Evolutionary conservation across 1,284 basidiomycete genomes (phyloP).

Genomic region (Ceratobasidium sp.): DNA sequence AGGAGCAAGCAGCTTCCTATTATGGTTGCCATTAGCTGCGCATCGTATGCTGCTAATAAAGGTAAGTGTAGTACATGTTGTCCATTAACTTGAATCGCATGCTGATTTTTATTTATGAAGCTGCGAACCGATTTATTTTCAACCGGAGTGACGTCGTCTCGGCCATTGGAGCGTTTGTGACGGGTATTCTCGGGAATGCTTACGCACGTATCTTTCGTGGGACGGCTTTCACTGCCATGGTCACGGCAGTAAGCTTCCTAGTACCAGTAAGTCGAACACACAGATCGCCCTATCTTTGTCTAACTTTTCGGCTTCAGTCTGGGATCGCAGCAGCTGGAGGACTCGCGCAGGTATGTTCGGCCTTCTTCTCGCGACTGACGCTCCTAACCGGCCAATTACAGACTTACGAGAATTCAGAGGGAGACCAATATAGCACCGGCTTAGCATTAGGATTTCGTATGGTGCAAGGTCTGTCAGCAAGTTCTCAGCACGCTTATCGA

Average conservation of each 20-base stretch:
- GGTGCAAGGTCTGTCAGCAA: slow-evolving; percentile 41
- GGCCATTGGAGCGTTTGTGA: slow-evolving; percentile 49
- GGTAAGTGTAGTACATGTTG: slow-evolving; percentile 45
- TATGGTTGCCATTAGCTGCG: slow-evolving; percentile 88
- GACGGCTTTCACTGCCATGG: slow-evolving; percentile 47
- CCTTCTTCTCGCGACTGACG: not conserved
- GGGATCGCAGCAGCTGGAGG: slow-evolving; percentile 44
- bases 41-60: slow-evolving; percentile 65
- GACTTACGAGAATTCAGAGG: slow-evolving; percentile 33
- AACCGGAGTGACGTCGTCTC: slow-evolving; percentile 63
- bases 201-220: slow-evolving; percentile 46
- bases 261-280: slow-evolving; percentile 45
- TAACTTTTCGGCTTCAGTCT: slow-evolving; percentile 19
- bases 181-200: slow-evolving; percentile 46
- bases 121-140: slow-evolving; percentile 87
- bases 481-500: not conserved
- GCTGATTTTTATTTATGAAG: slow-evolving; percentile 68
- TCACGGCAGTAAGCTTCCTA: slow-evolving; percentile 48
- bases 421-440: slow-evolving; percentile 54
- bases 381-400: not conserved
- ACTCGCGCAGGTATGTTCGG: slow-evolving; percentile 24
- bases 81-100: slow-evolving; percentile 36
- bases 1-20: slow-evolving; percentile 77
- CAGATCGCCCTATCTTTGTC: not conserved
- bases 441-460: slow-evolving; percentile 58